Evolutionary conservation across 192 early-diverging fungal genomes (phyloP).

Genomic region (Gryganskiella cystojenkinii): DNA sequence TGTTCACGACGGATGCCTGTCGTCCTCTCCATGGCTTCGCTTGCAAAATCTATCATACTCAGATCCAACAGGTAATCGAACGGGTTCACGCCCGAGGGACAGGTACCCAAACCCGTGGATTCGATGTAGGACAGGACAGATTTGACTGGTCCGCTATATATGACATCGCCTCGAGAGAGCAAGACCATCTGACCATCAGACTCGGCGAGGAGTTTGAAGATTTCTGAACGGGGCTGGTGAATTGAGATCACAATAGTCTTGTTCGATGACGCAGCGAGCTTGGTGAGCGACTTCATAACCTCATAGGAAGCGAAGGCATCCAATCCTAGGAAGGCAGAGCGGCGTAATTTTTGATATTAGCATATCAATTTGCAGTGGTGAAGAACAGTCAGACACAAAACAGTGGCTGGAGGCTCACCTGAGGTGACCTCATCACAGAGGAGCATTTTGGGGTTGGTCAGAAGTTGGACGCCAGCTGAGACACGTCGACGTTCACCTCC

Average conservation of each 20-base stretch:
- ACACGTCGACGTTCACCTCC: slow-evolving; percentile 84
- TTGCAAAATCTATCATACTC: slow-evolving; percentile 50
- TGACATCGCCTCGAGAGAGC: slow-evolving; percentile 39
- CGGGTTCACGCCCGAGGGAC: slow-evolving; percentile 42
- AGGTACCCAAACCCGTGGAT: slow-evolving; percentile 23
- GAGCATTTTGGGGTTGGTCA: slow-evolving; percentile 74
- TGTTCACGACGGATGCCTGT: slow-evolving; percentile 35
- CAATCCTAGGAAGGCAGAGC: slow-evolving; percentile 17
- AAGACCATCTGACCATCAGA: slow-evolving; percentile 50
- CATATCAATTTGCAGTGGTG: too few relatives aligned
- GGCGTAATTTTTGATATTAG: neutral
- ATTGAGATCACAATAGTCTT: slow-evolving; percentile 87
- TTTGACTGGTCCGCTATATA: slow-evolving; percentile 44
- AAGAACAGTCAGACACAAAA: too few relatives aligned
- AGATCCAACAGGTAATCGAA: slow-evolving; percentile 48
- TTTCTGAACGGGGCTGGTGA: slow-evolving; percentile 88
- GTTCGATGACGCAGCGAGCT: slow-evolving; percentile 45
- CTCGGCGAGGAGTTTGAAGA: slow-evolving; percentile 75
- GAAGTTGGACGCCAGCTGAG: slow-evolving; percentile 76
- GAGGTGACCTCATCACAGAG: slow-evolving; percentile 84
- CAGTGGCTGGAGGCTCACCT: too few relatives aligned
- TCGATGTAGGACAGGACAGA: slow-evolving; percentile 48
- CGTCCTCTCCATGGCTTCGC: slow-evolving; percentile 43
- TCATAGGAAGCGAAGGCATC: slow-evolving; percentile 50
- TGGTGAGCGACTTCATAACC: slow-evolving; percentile 51